phyloP scores from a whole-genome alignment of 2,329 filamentous ascomycete species.

The Fusarium nodosum region DNA sequence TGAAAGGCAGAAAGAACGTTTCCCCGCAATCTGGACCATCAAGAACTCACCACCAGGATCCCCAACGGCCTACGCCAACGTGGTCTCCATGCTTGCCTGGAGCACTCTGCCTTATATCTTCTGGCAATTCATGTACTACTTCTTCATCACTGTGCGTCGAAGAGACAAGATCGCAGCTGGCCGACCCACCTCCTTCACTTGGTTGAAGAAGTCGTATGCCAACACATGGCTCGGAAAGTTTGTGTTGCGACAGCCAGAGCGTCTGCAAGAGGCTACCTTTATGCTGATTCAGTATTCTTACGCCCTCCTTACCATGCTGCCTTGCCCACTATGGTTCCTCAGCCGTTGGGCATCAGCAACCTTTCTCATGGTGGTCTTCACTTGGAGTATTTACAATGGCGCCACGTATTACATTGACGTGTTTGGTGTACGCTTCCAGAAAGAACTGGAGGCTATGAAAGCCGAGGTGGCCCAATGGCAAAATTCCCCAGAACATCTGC shows the following conservation, averaged over 20 bases:
- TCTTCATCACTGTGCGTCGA: slow-evolving; percentile 95
- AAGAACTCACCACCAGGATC: slow-evolving; percentile 77
- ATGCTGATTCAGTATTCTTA: slow-evolving; percentile 97
- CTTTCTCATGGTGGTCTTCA: slow-evolving; percentile 87
- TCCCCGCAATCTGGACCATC: slow-evolving; percentile 88
- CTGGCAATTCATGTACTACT: slow-evolving; percentile 95
- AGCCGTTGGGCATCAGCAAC: slow-evolving; percentile 81
- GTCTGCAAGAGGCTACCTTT: slow-evolving; percentile 88
- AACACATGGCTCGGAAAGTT: slow-evolving; percentile 90
- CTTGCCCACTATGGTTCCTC: slow-evolving; percentile 95
- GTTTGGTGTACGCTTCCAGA: slow-evolving; percentile 96
- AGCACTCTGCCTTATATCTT: slow-evolving; percentile 91
- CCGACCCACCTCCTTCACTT: slow-evolving; percentile 95
- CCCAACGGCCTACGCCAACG: slow-evolving; percentile 80
- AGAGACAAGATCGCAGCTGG: slow-evolving; percentile 96
- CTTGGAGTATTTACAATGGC: slow-evolving; percentile 96
- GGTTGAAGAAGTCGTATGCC: slow-evolving; percentile 91
- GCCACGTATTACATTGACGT: slow-evolving; percentile 99
- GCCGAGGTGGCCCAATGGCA: slow-evolving; percentile 93
- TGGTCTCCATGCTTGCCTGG: slow-evolving; percentile 91
- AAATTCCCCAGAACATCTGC: slow-evolving; percentile 64
- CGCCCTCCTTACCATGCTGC: slow-evolving; percentile 91
- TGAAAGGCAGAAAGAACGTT: slow-evolving; percentile 75
- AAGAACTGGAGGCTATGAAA: slow-evolving; percentile 90
- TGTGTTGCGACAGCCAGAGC: slow-evolving; percentile 81